A percentile compares a stretch with the other conserved stretches of the same genome.
Conservation (phyloP, 1,284 basidiomycete genomes). For the Ustilago cynodontis region DNA sequence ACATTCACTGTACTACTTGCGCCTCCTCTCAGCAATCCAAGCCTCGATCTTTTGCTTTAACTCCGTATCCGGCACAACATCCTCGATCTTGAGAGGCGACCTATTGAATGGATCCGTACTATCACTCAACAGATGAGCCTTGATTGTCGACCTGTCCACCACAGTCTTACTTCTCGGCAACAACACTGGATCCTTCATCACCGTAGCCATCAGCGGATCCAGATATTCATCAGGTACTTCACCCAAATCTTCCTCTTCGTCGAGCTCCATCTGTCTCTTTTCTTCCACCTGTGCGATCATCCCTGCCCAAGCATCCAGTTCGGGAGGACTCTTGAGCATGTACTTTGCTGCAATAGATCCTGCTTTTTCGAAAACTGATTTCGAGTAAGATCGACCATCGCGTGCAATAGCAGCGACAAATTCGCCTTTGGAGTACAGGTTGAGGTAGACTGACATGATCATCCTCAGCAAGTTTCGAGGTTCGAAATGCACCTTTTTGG, state of each 20-base stretch:
- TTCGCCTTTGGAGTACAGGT: conserved; percentile 82
- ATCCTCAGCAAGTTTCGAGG: conserved; percentile 86
- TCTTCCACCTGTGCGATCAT: conserved; percentile 89
- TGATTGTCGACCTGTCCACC: conserved; percentile 93
- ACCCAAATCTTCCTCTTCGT: conserved; percentile 86
- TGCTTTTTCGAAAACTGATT: conserved; percentile 85
- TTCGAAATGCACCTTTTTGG: conserved; percentile 89
- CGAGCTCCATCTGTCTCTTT: conserved; percentile 81
- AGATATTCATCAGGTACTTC: conserved; percentile 96
- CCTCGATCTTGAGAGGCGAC: conserved; percentile 70
- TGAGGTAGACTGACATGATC: conserved; percentile 90
- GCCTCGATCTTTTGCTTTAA: conserved; percentile 61
- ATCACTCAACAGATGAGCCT: conserved; percentile 92
- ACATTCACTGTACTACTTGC: conserved; percentile 1
- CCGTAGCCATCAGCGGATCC: conserved; percentile 87
- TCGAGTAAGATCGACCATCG: conserved; percentile 91
- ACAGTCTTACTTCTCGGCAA: conserved; percentile 85
- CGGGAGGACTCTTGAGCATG: conserved; percentile 81
- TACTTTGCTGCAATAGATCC: conserved; percentile 78
- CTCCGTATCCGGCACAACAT: conserved; percentile 65
- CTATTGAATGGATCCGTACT: conserved; percentile 75
- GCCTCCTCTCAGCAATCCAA: conserved; percentile 55
- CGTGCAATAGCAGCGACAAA: conserved; percentile 91
- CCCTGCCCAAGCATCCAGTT: conserved; percentile 79
- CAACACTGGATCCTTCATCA: conserved; percentile 96